A percentile compares a stretch with the other conserved stretches of the same genome.
Evolutionary conservation across 352 stramenopile genomes (phyloP).

Genomic region (Globisporangium mamillatum): DNA sequence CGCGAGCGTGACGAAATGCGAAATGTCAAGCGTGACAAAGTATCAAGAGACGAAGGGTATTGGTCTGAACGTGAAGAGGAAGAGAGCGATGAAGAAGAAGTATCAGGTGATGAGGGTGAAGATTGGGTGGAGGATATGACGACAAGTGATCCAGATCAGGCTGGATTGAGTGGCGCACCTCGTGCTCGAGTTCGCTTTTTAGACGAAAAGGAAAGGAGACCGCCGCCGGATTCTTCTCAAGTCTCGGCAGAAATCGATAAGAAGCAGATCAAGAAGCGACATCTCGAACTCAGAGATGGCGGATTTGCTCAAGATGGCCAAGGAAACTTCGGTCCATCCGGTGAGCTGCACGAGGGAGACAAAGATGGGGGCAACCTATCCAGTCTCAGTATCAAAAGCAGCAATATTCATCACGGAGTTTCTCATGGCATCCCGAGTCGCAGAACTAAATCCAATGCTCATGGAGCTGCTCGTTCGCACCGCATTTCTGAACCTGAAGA

Average conservation of each 20-base stretch:
- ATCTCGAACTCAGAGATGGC: neutral
- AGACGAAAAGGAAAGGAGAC: neutral
- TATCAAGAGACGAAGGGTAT: neutral
- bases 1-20: neutral
- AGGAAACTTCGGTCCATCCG: neutral
- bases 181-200: neutral
- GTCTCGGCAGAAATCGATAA: neutral
- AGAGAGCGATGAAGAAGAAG: neutral
- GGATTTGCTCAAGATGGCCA: neutral
- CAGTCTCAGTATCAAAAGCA: neutral
- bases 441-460: neutral
- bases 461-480: neutral
- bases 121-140: neutral
- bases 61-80: neutral
- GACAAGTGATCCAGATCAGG: neutral
- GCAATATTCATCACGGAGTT: neutral
- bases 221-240: neutral
- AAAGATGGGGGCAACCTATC: neutral
- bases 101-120: neutral
- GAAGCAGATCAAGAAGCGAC: neutral
- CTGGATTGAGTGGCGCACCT: neutral
- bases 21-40: neutral
- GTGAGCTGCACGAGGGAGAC: neutral
- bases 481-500: neutral
- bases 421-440: neutral